Evolutionary conservation across 148 eudicot species (phyloP).

Genomic region (Cornus florida): DNA sequence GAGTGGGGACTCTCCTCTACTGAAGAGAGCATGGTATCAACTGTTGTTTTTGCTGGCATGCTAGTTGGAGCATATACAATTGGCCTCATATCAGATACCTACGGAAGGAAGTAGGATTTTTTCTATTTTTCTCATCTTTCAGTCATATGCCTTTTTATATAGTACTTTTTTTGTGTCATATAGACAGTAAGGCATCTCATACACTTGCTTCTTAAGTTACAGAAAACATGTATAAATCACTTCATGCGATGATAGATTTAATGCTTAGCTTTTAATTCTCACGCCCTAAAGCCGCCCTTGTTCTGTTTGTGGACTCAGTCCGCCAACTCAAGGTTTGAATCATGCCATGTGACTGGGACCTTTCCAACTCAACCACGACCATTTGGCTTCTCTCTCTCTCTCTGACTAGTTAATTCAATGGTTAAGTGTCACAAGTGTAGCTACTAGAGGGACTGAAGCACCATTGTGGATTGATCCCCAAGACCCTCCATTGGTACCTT

Average conservation of each 20-base stretch:
- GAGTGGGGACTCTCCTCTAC: constrained; percentile 40
- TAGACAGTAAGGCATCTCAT: not conserved
- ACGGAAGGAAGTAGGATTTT: constrained; percentile 36
- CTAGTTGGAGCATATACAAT: constrained; percentile 42
- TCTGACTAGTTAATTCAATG: too few species aligned
- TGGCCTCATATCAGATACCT: constrained; percentile 40
- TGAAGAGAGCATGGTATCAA: constrained; percentile 38
- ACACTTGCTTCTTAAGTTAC: not conserved
- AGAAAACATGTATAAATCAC: too few species aligned
- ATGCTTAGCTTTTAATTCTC: not conserved
- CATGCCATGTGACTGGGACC: too few species aligned
- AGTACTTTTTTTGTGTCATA: not conserved
- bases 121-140: not conserved
- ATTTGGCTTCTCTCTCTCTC: too few species aligned
- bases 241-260: not conserved
- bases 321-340: too few species aligned
- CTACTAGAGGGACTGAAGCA: too few species aligned
- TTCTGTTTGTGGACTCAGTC: not conserved
- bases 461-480: too few species aligned
- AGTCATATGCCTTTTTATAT: not conserved
- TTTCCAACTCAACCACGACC: too few species aligned
- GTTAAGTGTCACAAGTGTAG: too few species aligned
- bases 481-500: too few species aligned
- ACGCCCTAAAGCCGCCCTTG: not conserved
- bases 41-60: constrained; percentile 44